Evolutionary conservation across 192 early-diverging fungal genomes (phyloP).

Genomic region (Geranomyces michiganensis): DNA sequence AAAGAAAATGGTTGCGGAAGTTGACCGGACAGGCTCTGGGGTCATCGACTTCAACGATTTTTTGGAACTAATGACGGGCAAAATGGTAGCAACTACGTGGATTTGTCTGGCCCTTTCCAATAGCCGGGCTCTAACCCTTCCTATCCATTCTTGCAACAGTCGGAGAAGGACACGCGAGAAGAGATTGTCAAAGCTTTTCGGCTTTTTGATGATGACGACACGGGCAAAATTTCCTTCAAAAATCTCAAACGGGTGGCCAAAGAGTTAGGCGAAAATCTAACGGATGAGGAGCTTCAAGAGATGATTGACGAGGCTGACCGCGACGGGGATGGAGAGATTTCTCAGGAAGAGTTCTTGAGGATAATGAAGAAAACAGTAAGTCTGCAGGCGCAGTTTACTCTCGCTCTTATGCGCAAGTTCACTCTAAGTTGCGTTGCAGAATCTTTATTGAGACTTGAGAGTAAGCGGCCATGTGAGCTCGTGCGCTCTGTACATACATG

Average conservation of each 20-base stretch:
- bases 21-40: slow-evolving; percentile 58
- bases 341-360: slow-evolving; percentile 60
- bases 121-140: not conserved
- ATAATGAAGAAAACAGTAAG: slow-evolving; percentile 59
- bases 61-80: slow-evolving; percentile 63
- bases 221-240: slow-evolving; percentile 72
- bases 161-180: slow-evolving; percentile 66
- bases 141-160: slow-evolving; percentile 33
- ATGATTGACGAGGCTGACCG: slow-evolving; percentile 81
- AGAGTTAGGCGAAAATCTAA: slow-evolving; percentile 71
- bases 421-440: not conserved
- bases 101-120: too few relatives aligned
- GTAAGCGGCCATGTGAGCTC: too few relatives aligned
- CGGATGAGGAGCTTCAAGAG: slow-evolving; percentile 71
- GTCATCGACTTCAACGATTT: slow-evolving; percentile 76
- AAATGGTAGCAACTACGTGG: slow-evolving; percentile 55
- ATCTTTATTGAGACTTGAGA: not conserved
- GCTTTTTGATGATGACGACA: slow-evolving; percentile 78
- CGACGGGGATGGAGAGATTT: slow-evolving; percentile 67
- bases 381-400: not conserved
- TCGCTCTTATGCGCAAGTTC: not conserved
- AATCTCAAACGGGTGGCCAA: slow-evolving; percentile 70
- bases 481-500: too few relatives aligned
- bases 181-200: slow-evolving; percentile 77
- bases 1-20: slow-evolving; percentile 58